These are phyloP conservation scores for Penicillium pulvis DNA, from an alignment of 495 filamentous ascomycete species.

Conservation along the genomic window DNA sequence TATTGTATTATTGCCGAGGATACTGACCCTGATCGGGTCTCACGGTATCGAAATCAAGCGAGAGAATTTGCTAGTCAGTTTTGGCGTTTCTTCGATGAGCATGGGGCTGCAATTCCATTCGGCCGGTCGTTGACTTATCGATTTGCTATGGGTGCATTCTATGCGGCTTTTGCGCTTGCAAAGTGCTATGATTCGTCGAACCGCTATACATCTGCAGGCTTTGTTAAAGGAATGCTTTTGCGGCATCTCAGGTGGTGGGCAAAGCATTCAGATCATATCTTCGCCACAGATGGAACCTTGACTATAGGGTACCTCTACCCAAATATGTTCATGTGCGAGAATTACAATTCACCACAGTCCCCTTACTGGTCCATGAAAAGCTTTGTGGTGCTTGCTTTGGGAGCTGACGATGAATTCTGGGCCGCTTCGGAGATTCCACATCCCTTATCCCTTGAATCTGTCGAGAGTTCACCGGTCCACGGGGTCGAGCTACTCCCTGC, in stretches of 20 bases:
- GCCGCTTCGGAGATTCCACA: conserved; percentile 36
- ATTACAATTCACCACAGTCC: conserved; percentile 70
- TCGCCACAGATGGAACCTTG: conserved; percentile 58
- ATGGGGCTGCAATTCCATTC: conserved; percentile 57
- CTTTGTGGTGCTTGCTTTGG: conserved; percentile 67
- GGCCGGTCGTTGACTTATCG: conserved; percentile 71
- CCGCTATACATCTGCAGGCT: conserved; percentile 59
- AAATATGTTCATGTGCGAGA: conserved; percentile 74
- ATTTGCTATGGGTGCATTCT: conserved; percentile 76
- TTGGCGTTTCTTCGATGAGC: conserved; percentile 59
- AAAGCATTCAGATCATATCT: conserved; percentile 60
- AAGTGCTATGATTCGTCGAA: conserved; percentile 51
- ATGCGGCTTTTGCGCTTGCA: conserved; percentile 68
- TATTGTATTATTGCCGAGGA: conserved; percentile 15
- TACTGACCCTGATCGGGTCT: conserved; percentile 4
- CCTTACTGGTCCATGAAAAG: conserved; percentile 74
- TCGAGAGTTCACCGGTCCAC: conserved; percentile 29
- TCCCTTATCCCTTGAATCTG: background rate
- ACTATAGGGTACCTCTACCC: conserved; percentile 74
- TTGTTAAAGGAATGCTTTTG: conserved; percentile 69
- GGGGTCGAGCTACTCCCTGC: conserved; percentile 37
- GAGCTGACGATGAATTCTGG: conserved; percentile 69
- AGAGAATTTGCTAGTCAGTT: conserved; percentile 29
- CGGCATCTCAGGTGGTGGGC: conserved; percentile 75
- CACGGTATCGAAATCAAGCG: background rate